phyloP scores from a whole-genome alignment of 2,329 filamentous ascomycete species.

The Trematosphaeria pertusa region DNA sequence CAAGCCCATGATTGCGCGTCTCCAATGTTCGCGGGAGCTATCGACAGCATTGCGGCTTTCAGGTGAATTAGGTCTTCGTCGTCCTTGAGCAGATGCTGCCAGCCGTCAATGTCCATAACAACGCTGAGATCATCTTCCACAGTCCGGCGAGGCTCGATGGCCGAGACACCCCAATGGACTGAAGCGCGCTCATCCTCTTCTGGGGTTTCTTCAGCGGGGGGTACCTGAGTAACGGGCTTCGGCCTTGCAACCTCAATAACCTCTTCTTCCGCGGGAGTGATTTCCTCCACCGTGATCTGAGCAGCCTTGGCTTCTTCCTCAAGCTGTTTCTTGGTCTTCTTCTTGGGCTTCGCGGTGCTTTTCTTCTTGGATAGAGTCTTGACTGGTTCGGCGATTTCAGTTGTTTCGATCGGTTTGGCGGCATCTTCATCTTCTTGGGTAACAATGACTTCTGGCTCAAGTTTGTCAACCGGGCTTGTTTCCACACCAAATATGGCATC shows the following conservation, averaged over 20 bases:
- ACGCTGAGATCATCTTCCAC: conserved; percentile 70
- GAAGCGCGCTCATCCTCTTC: conserved; percentile 54
- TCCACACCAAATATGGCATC: conserved; percentile 68
- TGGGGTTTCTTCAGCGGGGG: conserved; percentile 36
- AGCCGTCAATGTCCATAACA: conserved; percentile 73
- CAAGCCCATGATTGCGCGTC: conserved; percentile 71
- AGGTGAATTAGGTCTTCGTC: conserved; percentile 69
- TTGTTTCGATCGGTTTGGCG: conserved; percentile 46
- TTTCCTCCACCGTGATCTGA: conserved; percentile 50
- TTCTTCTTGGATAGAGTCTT: conserved; percentile 41
- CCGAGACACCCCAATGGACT: conserved; percentile 67
- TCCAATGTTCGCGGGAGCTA: conserved; percentile 58
- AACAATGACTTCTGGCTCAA: conserved; percentile 41
- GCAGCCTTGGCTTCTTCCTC: conserved; percentile 59
- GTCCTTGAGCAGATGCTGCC: conserved; percentile 73
- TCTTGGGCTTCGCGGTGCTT: conserved; percentile 67
- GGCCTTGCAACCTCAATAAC: conserved; percentile 35
- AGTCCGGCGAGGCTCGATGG: conserved; percentile 65
- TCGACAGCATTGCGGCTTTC: conserved; percentile 57
- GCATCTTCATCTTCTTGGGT: conserved; percentile 56
- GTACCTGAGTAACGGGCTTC: conserved; percentile 33
- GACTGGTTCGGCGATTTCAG: conserved; percentile 35
- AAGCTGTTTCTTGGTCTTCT: conserved; percentile 79
- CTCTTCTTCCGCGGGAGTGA: conserved; percentile 51
- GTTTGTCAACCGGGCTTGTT: conserved; percentile 55